Conservation (phyloP, 495 filamentous ascomycete genomes). For the Penicillium turbatum region DNA sequence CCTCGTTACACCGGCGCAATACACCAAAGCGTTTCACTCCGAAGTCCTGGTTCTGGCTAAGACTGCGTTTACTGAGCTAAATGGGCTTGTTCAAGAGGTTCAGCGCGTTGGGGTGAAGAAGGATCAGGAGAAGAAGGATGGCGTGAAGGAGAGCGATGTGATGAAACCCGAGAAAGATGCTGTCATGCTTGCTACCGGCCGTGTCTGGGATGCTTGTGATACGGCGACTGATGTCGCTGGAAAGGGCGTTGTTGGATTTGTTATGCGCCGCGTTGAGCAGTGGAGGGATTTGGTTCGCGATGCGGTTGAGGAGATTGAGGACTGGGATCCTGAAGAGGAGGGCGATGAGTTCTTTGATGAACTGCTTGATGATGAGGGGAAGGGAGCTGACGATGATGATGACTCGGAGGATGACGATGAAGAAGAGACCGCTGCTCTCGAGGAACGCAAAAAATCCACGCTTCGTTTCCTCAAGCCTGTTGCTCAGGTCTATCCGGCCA, state of each 20-base stretch:
- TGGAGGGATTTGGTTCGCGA: constrained; percentile 71
- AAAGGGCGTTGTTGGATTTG: constrained; percentile 60
- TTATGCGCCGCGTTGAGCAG: constrained; percentile 58
- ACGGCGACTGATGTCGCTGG: constrained; percentile 54
- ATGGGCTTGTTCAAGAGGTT: constrained; percentile 34
- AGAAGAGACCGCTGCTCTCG: constrained; percentile 28
- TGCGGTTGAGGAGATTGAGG: constrained; percentile 76
- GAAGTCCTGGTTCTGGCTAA: constrained; percentile 42
- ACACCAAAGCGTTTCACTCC: constrained; percentile 54
- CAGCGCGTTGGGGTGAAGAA: constrained; percentile 26
- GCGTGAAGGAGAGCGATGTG: constrained; percentile 25
- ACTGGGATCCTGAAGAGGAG: constrained; percentile 70
- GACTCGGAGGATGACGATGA: constrained; percentile 33
- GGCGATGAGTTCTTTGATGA: constrained; percentile 53
- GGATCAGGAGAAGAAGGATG: constrained; percentile 19
- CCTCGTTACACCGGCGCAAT: constrained; percentile 52
- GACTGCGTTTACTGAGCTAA: constrained; percentile 38
- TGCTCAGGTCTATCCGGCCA: constrained; percentile 39
- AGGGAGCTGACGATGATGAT: constrained; percentile 43
- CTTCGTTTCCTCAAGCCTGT: constrained; percentile 41
- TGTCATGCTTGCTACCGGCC: constrained; percentile 42
- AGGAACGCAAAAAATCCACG: constrained; percentile 35
- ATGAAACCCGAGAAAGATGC: constrained; percentile 35
- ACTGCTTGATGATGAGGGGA: constrained; percentile 32
- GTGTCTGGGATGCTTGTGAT: constrained; percentile 66